A percentile compares a stretch with the other conserved stretches of the same genome.
phyloP scores from a whole-genome alignment of 1,139 yeast species.

The Zygotorulaspora mrakii region DNA sequence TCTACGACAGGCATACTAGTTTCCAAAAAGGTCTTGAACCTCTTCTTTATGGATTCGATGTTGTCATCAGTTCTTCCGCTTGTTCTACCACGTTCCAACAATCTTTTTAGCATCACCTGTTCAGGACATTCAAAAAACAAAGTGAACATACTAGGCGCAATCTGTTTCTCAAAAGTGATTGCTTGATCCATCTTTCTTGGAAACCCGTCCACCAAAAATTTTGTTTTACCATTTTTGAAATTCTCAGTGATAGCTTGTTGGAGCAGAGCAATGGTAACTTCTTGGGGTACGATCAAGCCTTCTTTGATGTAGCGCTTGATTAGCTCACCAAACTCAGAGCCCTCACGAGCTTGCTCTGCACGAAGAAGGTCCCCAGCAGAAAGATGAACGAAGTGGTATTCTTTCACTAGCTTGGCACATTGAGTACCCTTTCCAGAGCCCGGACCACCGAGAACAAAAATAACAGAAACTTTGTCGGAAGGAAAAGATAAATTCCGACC shows the following conservation, averaged over 20 bases:
- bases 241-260: constrained; percentile 70
- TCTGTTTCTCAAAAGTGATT: constrained; percentile 74
- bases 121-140: constrained; percentile 95
- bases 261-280: constrained; percentile 80
- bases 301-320: constrained; percentile 81
- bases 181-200: constrained; percentile 99
- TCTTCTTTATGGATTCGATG: constrained; percentile 80
- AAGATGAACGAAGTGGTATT: constrained; percentile 79
- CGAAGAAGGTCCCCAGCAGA: constrained; percentile 94
- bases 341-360: constrained; percentile 82
- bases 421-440: constrained; percentile 98
- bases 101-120: constrained; percentile 75
- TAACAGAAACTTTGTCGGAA: constrained; percentile 65
- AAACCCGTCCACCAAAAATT: constrained; percentile 89
- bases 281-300: constrained; percentile 93
- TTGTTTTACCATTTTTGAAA: constrained; percentile 47
- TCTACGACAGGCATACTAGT: constrained; percentile 95
- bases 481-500: constrained; percentile 45
- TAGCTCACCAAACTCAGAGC: constrained; percentile 79
- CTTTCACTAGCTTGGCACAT: constrained; percentile 76
- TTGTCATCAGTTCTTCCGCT: constrained; percentile 94
- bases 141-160: constrained; percentile 73
- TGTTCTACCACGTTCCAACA: constrained; percentile 88
- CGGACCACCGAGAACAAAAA: constrained; percentile 79
- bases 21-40: constrained; percentile 80